These are phyloP conservation scores for Nakaseomyces glabratus DNA, from an alignment of 1,139 yeast species.

Conservation along the genomic window DNA sequence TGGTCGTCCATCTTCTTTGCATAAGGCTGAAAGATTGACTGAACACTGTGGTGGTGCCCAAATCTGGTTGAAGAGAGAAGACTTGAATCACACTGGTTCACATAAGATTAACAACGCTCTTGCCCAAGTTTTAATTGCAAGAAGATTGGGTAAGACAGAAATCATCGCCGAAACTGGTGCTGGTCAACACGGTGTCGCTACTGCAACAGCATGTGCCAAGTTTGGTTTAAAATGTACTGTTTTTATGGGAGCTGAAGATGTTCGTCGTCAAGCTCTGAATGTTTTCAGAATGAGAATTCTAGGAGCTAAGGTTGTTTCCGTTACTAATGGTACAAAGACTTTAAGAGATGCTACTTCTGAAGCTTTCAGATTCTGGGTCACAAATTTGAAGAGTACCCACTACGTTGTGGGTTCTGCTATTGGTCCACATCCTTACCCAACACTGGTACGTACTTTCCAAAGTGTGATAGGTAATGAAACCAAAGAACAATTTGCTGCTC, in stretches of 20 bases:
- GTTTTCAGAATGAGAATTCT: conserved; percentile 94
- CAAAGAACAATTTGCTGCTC: conserved; percentile 73
- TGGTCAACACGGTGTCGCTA: conserved; percentile 99
- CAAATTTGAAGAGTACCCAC: conserved; percentile 76
- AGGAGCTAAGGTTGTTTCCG: conserved; percentile 93
- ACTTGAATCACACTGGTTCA: conserved; percentile 94
- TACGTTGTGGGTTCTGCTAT: conserved; percentile 96
- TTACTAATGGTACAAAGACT: conserved; percentile 89
- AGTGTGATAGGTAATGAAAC: conserved; percentile 94
- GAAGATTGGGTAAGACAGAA: conserved; percentile 79
- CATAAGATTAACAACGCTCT: conserved; percentile 95
- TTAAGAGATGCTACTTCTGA: conserved; percentile 96
- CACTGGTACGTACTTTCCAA: conserved; percentile 96
- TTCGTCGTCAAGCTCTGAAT: conserved; percentile 93
- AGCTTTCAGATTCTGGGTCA: conserved; percentile 94
- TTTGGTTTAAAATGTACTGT: conserved; percentile 94
- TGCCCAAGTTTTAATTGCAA: conserved; percentile 89
- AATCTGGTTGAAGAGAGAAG: conserved; percentile 97
- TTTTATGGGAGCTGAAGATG: conserved; percentile 99
- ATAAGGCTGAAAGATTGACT: conserved; percentile 80
- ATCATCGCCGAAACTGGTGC: conserved; percentile 99
- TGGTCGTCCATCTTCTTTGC: conserved; percentile 93
- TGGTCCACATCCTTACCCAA: conserved; percentile 99
- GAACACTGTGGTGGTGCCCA: conserved; percentile 93
- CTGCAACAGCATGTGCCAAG: conserved; percentile 98